Conservation (phyloP, 441 rosid genomes). For the Aquilaria agallochum region DNA sequence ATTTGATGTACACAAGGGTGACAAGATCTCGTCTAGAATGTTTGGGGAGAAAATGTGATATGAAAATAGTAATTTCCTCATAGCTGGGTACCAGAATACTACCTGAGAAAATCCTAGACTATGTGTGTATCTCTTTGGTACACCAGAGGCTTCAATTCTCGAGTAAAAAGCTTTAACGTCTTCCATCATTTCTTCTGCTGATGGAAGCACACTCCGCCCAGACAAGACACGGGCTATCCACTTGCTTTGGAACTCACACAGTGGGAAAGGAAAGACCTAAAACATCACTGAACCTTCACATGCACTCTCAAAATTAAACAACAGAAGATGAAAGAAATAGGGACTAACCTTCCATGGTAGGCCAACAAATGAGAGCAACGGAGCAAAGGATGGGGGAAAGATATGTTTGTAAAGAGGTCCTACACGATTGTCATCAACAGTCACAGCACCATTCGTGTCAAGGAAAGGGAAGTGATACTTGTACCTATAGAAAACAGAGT, state of each 20-base stretch:
- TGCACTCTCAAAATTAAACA: slow-evolving; percentile 31
- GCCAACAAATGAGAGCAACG: slow-evolving; percentile 74
- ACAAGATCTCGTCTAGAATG: neutral
- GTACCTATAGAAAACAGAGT: slow-evolving; percentile 34
- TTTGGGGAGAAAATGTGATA: too few relatives aligned
- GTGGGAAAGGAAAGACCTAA: slow-evolving; percentile 48
- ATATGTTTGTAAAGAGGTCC: slow-evolving; percentile 73
- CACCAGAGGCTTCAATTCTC: slow-evolving; percentile 33
- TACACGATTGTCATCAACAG: slow-evolving; percentile 64
- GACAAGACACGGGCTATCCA: slow-evolving; percentile 77
- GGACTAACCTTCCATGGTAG: slow-evolving; percentile 59
- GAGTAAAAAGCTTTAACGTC: slow-evolving; percentile 45
- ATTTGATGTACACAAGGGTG: too few relatives aligned
- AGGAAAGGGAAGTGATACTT: slow-evolving; percentile 68
- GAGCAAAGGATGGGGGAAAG: slow-evolving; percentile 68
- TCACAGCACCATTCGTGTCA: slow-evolving; percentile 48
- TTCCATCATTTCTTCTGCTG: slow-evolving; percentile 56
- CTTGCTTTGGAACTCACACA: slow-evolving; percentile 68
- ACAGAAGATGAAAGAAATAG: slow-evolving; percentile 9
- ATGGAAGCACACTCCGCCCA: slow-evolving; percentile 50
- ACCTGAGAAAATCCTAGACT: slow-evolving; percentile 32
- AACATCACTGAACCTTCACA: slow-evolving; percentile 54
- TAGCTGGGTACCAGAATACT: neutral
- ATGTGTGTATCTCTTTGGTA: slow-evolving; percentile 66
- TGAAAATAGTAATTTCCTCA: too few relatives aligned